Evolutionary conservation across 495 filamentous ascomycete genomes (phyloP).

Genomic region (Chaetomium fimeti): DNA sequence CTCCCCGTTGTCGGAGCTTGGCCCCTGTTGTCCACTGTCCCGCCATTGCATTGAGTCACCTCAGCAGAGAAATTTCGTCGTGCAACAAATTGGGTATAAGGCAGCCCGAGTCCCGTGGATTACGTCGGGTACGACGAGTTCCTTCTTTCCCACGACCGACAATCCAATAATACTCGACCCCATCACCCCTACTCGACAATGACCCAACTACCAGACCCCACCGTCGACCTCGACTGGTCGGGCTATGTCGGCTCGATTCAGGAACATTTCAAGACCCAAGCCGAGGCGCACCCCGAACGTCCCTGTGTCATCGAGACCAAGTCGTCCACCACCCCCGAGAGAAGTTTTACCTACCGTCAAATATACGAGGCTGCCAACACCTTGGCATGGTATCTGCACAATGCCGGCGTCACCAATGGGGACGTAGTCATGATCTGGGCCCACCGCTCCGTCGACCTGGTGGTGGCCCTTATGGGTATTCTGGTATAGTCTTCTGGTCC

Average conservation of each 20-base stretch:
- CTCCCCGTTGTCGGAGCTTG: slow-evolving; percentile 22
- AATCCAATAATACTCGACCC: neutral
- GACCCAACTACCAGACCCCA: slow-evolving; percentile 66
- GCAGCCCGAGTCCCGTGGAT: neutral
- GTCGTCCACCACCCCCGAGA: slow-evolving; percentile 54
- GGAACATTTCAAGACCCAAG: slow-evolving; percentile 55
- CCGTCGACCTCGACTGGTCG: slow-evolving; percentile 75
- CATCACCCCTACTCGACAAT: slow-evolving; percentile 19
- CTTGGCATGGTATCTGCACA: slow-evolving; percentile 73
- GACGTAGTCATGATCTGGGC: slow-evolving; percentile 96
- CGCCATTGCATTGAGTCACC: slow-evolving; percentile 18
- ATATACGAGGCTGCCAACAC: slow-evolving; percentile 84
- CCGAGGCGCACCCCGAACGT: slow-evolving; percentile 69
- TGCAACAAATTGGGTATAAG: slow-evolving; percentile 3
- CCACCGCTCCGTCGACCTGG: slow-evolving; percentile 73
- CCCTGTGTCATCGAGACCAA: slow-evolving; percentile 83
- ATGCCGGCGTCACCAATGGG: slow-evolving; percentile 68
- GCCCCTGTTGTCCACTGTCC: neutral
- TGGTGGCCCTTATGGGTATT: slow-evolving; percentile 63
- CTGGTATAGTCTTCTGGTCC: slow-evolving; percentile 33
- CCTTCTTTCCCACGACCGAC: neutral
- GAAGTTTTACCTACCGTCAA: slow-evolving; percentile 81
- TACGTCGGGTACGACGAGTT: neutral
- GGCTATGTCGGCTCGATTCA: slow-evolving; percentile 62
- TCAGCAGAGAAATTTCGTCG: slow-evolving; percentile 8